A percentile compares a stretch with the other conserved stretches of the same genome.
These are phyloP conservation scores for Saccharum spontaneum DNA, from an alignment of 176 grass and related monocot species.

Conservation along the genomic window DNA sequence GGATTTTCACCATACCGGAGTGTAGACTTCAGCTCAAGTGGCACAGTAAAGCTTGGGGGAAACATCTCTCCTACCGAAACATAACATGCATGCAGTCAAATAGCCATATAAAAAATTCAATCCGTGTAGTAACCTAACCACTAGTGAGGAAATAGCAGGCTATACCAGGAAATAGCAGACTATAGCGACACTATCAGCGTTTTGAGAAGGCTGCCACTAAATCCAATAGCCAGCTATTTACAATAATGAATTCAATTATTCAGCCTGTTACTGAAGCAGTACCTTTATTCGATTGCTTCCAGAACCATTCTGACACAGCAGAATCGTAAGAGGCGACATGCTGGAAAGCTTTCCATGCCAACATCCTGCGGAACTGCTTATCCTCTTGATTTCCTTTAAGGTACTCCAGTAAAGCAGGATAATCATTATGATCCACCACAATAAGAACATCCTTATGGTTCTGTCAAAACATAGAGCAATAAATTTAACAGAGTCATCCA, in stretches of 20 bases:
- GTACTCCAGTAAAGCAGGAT: slow-evolving; percentile 56
- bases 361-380: slow-evolving; percentile 59
- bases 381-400: slow-evolving; percentile 56
- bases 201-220: neutral
- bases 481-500: neutral
- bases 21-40: slow-evolving; percentile 58
- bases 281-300: slow-evolving; percentile 75
- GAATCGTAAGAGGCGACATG: slow-evolving; percentile 86
- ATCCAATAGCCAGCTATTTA: neutral
- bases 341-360: slow-evolving; percentile 93
- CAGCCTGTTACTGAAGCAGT: neutral
- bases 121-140: neutral
- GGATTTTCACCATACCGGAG: slow-evolving; percentile 96
- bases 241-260: neutral
- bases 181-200: neutral
- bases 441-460: slow-evolving; percentile 54
- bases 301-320: slow-evolving; percentile 80
- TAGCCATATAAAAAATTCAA: slow-evolving; percentile 2
- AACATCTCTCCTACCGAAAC: slow-evolving; percentile 63
- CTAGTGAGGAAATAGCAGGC: neutral
- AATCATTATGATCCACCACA: slow-evolving; percentile 58
- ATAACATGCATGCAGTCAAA: neutral
- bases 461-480: slow-evolving; percentile 12
- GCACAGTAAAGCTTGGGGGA: slow-evolving; percentile 70
- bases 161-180: neutral